These are phyloP conservation scores for Candida andamanensis DNA, from an alignment of 805 yeast genomes.

Conservation along the genomic window DNA sequence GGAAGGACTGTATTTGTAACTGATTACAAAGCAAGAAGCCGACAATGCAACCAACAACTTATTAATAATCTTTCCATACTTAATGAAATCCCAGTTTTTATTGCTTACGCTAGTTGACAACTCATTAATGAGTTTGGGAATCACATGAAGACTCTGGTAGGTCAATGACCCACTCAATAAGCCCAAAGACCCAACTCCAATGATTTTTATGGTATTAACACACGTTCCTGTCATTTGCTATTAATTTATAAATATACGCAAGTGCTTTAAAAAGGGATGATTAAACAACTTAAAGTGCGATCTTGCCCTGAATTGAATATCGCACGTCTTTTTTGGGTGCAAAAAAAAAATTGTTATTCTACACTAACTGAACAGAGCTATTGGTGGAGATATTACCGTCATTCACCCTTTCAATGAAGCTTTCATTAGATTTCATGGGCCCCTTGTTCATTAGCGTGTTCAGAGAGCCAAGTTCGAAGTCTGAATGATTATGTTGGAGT, in stretches of 20 bases:
- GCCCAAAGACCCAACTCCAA: constrained; percentile 69
- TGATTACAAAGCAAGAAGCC: constrained; percentile 46
- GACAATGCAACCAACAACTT: constrained; percentile 43
- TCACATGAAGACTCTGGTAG: constrained; percentile 31
- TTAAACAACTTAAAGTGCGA: too few species aligned
- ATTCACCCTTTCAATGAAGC: too few species aligned
- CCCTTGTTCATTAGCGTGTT: too few species aligned
- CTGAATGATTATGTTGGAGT: neutral
- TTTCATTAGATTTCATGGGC: too few species aligned
- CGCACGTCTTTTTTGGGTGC: too few species aligned
- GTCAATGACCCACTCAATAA: constrained; percentile 49
- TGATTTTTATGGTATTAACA: constrained; percentile 46
- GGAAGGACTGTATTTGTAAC: constrained; percentile 53
- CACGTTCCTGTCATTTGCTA: constrained; percentile 26
- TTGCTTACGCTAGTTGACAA: constrained; percentile 9
- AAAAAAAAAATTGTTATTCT: too few species aligned
- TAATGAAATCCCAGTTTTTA: constrained; percentile 18
- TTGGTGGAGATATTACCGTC: too few species aligned
- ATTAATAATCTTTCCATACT: constrained; percentile 18
- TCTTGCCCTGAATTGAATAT: too few species aligned
- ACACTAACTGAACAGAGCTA: too few species aligned
- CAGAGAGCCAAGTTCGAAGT: too few species aligned
- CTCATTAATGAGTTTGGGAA: constrained; percentile 24
- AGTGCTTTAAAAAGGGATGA: constrained; percentile 8
- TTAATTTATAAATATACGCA: constrained; percentile 2